A percentile compares a stretch with the other conserved stretches of the same genome.
Evolutionary conservation across 495 filamentous ascomycete genomes (phyloP).

Genomic region (Arthonia radiata): DNA sequence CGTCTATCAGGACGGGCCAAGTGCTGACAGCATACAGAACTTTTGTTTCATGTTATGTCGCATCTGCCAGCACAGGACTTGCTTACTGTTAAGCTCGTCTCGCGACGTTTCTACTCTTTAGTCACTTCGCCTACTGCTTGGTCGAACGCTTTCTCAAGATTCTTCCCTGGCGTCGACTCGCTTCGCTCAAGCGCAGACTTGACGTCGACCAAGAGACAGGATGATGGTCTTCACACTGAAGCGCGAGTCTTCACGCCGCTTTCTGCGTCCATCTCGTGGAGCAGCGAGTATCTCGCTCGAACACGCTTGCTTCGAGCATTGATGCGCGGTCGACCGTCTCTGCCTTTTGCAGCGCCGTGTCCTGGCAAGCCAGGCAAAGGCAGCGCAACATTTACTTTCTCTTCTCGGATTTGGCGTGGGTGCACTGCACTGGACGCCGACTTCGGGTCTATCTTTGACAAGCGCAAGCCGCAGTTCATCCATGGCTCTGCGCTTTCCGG

Average conservation of each 20-base stretch:
- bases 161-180: slow-evolving; percentile 49
- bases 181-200: slow-evolving; percentile 12
- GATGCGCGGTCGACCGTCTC: slow-evolving; percentile 46
- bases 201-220: no score
- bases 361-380: slow-evolving; percentile 24
- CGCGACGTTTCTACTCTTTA: slow-evolving; percentile 54
- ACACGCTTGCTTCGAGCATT: slow-evolving; percentile 67
- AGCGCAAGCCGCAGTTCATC: slow-evolving; percentile 49
- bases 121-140: slow-evolving; percentile 78
- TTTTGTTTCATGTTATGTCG: slow-evolving; percentile 75
- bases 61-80: slow-evolving; percentile 63
- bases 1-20: slow-evolving; percentile 1
- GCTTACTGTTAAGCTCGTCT: slow-evolving; percentile 53
- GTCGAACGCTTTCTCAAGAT: slow-evolving; percentile 70
- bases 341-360: slow-evolving; percentile 24
- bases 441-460: slow-evolving; percentile 34
- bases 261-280: slow-evolving; percentile 61
- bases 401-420: slow-evolving; percentile 47
- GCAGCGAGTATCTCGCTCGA: slow-evolving; percentile 72
- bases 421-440: slow-evolving; percentile 52
- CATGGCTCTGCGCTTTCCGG: slow-evolving; percentile 60
- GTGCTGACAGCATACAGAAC: slow-evolving; percentile 29
- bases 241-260: slow-evolving; percentile 55
- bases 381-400: slow-evolving; percentile 48
- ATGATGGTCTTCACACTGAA: slow-evolving; percentile 34